These are phyloP conservation scores for Candida vaughaniae DNA, from an alignment of 805 yeast species.

Conservation along the genomic window DNA sequence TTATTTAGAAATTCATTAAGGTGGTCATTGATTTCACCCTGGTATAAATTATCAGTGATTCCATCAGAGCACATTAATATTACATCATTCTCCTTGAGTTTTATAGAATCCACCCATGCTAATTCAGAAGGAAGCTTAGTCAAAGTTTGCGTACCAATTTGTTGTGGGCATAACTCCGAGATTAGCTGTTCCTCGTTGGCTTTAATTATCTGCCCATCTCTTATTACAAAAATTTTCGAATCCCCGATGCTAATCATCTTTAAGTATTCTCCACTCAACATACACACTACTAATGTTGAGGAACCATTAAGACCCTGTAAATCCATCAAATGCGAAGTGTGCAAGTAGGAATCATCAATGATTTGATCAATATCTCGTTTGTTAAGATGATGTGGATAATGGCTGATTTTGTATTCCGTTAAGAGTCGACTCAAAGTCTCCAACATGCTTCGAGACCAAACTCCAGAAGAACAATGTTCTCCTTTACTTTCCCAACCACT, in stretches of 20 bases:
- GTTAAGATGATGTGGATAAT: constrained; percentile 35
- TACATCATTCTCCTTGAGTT: constrained; percentile 41
- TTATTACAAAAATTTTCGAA: constrained; percentile 46
- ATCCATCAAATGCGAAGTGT: constrained; percentile 51
- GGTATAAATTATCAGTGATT: constrained; percentile 51
- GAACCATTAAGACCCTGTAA: constrained; percentile 47
- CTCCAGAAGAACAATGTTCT: constrained; percentile 45
- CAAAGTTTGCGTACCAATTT: constrained; percentile 52
- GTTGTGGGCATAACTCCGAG: constrained; percentile 49
- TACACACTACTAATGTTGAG: constrained; percentile 47
- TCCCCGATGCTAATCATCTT: constrained; percentile 55
- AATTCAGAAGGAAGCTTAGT: constrained; percentile 44
- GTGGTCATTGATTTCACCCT: constrained; percentile 43
- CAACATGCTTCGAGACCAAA: constrained; percentile 53
- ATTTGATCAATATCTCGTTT: constrained; percentile 42
- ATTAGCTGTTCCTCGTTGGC: constrained; percentile 49
- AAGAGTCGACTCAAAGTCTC: constrained; percentile 49
- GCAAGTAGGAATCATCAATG: constrained; percentile 47
- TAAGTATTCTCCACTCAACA: constrained; percentile 47
- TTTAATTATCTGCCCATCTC: constrained; percentile 43
- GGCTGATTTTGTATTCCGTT: constrained; percentile 43
- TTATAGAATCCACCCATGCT: constrained; percentile 45
- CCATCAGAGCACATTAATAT: constrained; percentile 54
- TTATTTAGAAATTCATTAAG: constrained; percentile 31
- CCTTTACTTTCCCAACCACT: constrained; percentile 53